Evolutionary conservation across 305 asterid species (phyloP).

Genomic region (Salvia sclarea): DNA sequence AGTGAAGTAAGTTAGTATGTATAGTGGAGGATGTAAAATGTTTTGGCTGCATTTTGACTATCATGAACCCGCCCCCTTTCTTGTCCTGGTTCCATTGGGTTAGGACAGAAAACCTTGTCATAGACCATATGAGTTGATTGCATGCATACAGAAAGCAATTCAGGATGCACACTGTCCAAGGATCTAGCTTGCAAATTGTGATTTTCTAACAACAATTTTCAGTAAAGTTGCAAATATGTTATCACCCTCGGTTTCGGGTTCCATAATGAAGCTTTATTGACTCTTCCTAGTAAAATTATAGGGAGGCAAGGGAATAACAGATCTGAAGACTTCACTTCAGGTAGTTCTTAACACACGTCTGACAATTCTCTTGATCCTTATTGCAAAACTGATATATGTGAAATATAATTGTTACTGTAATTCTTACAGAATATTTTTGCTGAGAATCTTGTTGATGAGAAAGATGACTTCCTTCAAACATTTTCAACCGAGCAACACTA

Average conservation of each 20-base stretch:
- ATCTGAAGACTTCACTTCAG: slow-evolving; percentile 77
- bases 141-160: neutral
- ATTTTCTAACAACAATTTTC: slow-evolving; percentile 12
- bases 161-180: neutral
- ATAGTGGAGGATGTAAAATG: slow-evolving; percentile 10
- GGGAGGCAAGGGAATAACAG: slow-evolving; percentile 97
- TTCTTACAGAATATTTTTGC: slow-evolving; percentile 76
- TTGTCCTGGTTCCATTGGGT: neutral
- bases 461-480: slow-evolving; percentile 78
- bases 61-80: slow-evolving; percentile 2
- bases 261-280: slow-evolving; percentile 25
- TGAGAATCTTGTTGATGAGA: slow-evolving; percentile 76
- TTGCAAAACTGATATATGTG: slow-evolving; percentile 15
- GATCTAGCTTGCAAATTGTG: neutral
- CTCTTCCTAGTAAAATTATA: slow-evolving; percentile 27
- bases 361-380: slow-evolving; percentile 23
- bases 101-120: slow-evolving; percentile 11
- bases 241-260: slow-evolving; percentile 13
- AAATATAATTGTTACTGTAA: slow-evolving; percentile 24
- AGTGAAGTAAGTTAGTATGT: neutral
- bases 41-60: slow-evolving; percentile 17
- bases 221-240: slow-evolving; percentile 6
- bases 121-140: neutral
- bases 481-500: slow-evolving; percentile 66
- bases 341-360: slow-evolving; percentile 38